phyloP scores from a whole-genome alignment of 1,284 basidiomycete genomes.

The Ceratobasidium sp. region DNA sequence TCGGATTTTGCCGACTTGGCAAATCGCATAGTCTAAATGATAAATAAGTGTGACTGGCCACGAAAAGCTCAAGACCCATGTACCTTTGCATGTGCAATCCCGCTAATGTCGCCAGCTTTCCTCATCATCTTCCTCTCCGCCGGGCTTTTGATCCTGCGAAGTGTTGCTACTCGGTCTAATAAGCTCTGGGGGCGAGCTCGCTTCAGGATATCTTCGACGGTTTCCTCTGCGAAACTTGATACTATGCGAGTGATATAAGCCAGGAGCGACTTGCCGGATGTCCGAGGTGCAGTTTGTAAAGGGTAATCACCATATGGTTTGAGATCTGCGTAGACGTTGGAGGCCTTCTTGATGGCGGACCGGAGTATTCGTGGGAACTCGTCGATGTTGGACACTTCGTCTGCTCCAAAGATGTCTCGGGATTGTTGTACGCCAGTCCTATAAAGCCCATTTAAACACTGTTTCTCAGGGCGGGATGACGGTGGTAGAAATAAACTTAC shows the following conservation, averaged over 20 bases:
- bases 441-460: conserved; percentile 27
- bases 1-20: conserved; percentile 80
- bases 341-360: conserved; percentile 58
- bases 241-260: conserved; percentile 65
- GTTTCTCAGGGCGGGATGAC: conserved; percentile 18
- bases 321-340: conserved; percentile 62
- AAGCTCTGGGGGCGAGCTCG: conserved; percentile 66
- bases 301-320: conserved; percentile 49
- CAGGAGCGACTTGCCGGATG: conserved; percentile 61
- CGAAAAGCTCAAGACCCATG: conserved; percentile 27
- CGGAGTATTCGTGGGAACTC: conserved; percentile 68
- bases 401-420: conserved; percentile 76
- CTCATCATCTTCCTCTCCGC: conserved; percentile 79
- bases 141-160: conserved; percentile 78
- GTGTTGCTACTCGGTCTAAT: conserved; percentile 69
- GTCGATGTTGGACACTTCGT: conserved; percentile 71
- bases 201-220: conserved; percentile 67
- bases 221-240: conserved; percentile 57
- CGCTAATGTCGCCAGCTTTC: conserved; percentile 81
- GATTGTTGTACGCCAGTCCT: conserved; percentile 75
- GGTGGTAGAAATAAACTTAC: conserved; percentile 47
- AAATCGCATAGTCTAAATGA: conserved; percentile 82
- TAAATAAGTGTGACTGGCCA: conserved; percentile 29
- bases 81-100: conserved; percentile 81
- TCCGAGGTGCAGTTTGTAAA: conserved; percentile 59